Percentiles rank a stretch among this genome's conserved stretches.
Conservation (phyloP, 352 stramenopile species). For the Phytophthora tentaculata region DNA sequence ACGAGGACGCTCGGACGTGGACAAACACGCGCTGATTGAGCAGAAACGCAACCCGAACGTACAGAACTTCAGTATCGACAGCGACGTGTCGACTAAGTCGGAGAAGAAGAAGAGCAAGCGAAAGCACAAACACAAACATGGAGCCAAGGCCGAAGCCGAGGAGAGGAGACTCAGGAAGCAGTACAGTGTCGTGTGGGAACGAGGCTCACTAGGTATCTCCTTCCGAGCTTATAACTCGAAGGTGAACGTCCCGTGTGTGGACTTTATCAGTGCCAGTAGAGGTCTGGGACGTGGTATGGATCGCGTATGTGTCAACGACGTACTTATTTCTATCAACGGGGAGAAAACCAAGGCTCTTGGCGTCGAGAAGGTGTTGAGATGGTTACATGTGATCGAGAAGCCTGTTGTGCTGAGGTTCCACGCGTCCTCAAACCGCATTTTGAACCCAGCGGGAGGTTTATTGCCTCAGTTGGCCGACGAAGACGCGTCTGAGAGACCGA, state of each 20-base stretch:
- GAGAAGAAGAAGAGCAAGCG: slow-evolving; percentile 32
- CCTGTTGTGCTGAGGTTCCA: slow-evolving; percentile 81
- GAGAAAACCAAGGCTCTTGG: slow-evolving; percentile 79
- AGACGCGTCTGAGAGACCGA: slow-evolving; percentile 16
- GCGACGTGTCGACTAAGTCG: slow-evolving; percentile 13
- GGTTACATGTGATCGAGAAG: slow-evolving; percentile 80
- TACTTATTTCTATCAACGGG: slow-evolving; percentile 83
- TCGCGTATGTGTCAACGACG: slow-evolving; percentile 78
- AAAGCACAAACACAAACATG: slow-evolving; percentile 29
- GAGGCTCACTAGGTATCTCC: slow-evolving; percentile 69
- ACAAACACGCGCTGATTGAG: slow-evolving; percentile 13
- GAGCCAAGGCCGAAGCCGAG: slow-evolving; percentile 33
- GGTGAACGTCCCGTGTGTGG: slow-evolving; percentile 77
- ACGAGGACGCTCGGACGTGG: slow-evolving; percentile 16
- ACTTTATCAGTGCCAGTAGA: slow-evolving; percentile 63
- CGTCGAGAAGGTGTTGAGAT: slow-evolving; percentile 78
- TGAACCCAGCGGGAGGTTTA: slow-evolving; percentile 29
- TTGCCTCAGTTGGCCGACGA: slow-evolving; percentile 32
- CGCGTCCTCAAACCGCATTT: slow-evolving; percentile 74
- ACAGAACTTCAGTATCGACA: slow-evolving; percentile 28
- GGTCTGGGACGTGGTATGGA: slow-evolving; percentile 77
- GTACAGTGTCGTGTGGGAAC: slow-evolving; percentile 79
- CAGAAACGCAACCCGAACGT: slow-evolving; percentile 20
- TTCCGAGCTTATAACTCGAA: slow-evolving; percentile 72
- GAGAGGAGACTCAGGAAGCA: slow-evolving; percentile 66